Conservation (phyloP, 2,329 filamentous ascomycete species). For the Trichoderma polysporum region DNA sequence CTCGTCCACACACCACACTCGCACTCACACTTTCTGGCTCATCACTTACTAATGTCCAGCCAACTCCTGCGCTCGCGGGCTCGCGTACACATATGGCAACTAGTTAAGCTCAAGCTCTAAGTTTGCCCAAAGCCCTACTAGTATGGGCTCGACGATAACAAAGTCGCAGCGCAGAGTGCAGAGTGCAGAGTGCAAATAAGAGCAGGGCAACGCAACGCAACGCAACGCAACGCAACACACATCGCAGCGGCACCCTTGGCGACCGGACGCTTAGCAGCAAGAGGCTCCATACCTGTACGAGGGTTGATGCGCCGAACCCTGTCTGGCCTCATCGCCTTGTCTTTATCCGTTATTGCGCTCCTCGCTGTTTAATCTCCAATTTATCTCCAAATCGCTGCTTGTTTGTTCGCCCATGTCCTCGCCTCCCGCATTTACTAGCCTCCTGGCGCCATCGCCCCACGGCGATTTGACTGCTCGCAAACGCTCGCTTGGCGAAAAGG, state of each 20-base stretch:
- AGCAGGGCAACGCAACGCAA: neutral
- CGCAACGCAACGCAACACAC: neutral
- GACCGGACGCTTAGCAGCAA: neutral
- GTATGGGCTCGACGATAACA: conserved; percentile 5
- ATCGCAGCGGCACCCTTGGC: neutral
- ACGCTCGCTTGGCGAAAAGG: conserved; percentile 15
- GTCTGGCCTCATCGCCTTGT: neutral
- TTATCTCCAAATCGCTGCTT: conserved; percentile 11
- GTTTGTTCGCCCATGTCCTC: conserved; percentile 10
- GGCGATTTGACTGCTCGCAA: conserved; percentile 14
- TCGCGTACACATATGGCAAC: neutral
- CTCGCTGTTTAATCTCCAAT: neutral
- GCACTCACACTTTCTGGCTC: neutral
- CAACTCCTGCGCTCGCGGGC: neutral
- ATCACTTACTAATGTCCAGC: neutral
- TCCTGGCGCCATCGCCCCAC: conserved; percentile 17
- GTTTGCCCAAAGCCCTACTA: neutral
- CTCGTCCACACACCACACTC: neutral
- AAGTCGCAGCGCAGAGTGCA: conserved; percentile 11
- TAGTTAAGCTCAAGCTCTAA: neutral
- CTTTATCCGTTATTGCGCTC: conserved; percentile 8
- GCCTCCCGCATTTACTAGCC: conserved; percentile 18
- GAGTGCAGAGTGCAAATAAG: neutral
- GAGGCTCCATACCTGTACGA: neutral
- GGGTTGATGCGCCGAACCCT: conserved; percentile 3